Conservation (phyloP, 1,284 basidiomycete genomes). For the Ganoderma lingzhi region DNA sequence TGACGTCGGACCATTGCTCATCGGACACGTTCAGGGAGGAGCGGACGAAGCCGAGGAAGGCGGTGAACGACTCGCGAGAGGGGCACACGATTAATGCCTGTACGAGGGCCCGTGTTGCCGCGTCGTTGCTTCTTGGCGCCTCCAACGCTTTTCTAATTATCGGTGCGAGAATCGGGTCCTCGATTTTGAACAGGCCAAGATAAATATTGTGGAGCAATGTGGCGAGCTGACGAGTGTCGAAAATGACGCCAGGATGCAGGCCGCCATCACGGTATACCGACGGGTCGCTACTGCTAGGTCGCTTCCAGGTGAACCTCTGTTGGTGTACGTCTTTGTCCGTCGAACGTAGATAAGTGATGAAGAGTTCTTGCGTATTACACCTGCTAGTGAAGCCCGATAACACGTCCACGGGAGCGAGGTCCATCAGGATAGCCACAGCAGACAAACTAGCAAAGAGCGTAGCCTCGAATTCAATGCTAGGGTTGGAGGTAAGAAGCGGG, state of each 20-base stretch:
- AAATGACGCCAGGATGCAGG: slow-evolving; percentile 23
- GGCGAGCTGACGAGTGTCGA: slow-evolving; percentile 47
- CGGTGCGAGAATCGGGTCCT: slow-evolving; percentile 36
- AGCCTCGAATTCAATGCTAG: slow-evolving; percentile 43
- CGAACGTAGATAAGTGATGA: slow-evolving; percentile 17
- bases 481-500: slow-evolving; percentile 38
- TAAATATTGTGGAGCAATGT: slow-evolving; percentile 57
- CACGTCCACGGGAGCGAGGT: slow-evolving; percentile 49
- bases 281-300: slow-evolving; percentile 39
- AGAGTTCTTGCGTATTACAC: slow-evolving; percentile 53
- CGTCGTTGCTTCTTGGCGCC: slow-evolving; percentile 27
- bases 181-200: slow-evolving; percentile 54
- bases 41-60: slow-evolving; percentile 49
- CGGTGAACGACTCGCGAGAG: not conserved
- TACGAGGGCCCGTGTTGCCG: slow-evolving; percentile 11
- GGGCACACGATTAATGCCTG: slow-evolving; percentile 23
- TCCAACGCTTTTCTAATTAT: slow-evolving; percentile 26
- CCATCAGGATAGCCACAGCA: slow-evolving; percentile 50
- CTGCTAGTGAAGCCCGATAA: slow-evolving; percentile 51
- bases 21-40: slow-evolving; percentile 38
- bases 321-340: slow-evolving; percentile 44
- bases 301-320: slow-evolving; percentile 54
- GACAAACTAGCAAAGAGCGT: slow-evolving; percentile 48
- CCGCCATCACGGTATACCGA: slow-evolving; percentile 8
- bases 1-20: slow-evolving; percentile 41